Percentiles rank a stretch among this genome's conserved stretches.
Conservation (phyloP, 257 asterid species). For the Solanum ahanhuiri region DNA sequence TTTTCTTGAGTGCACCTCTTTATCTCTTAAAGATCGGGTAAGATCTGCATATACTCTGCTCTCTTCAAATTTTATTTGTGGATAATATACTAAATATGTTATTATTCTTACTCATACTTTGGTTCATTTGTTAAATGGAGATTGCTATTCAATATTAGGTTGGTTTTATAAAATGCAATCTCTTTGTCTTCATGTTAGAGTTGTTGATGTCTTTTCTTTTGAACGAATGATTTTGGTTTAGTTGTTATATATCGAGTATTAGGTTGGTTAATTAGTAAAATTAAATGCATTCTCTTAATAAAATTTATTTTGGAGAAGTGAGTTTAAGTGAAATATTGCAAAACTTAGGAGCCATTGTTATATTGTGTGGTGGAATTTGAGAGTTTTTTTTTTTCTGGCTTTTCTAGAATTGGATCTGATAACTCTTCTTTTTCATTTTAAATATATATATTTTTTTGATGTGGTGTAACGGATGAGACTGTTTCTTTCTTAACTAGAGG, state of each 20-base stretch:
- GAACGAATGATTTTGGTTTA: background rate
- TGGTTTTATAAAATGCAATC: background rate
- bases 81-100: background rate
- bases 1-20: background rate
- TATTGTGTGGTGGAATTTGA: background rate
- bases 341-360: background rate
- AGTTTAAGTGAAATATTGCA: no score
- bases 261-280: background rate
- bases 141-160: background rate
- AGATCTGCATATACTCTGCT: no score
- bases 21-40: no score
- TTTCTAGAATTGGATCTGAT: no score
- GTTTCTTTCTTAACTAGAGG: fast-evolving
- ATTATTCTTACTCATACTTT: background rate
- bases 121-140: background rate
- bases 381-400: no score
- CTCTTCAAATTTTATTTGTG: no score
- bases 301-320: background rate
- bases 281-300: background rate
- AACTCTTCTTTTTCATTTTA: no score
- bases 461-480: no score
- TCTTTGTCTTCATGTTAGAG: background rate
- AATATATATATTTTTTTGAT: no score
- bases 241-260: background rate
- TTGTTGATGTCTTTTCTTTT: background rate